Evolutionary conservation across 805 yeast genomes (phyloP).

Genomic region (Zygosaccharomyces gambellarensis): DNA sequence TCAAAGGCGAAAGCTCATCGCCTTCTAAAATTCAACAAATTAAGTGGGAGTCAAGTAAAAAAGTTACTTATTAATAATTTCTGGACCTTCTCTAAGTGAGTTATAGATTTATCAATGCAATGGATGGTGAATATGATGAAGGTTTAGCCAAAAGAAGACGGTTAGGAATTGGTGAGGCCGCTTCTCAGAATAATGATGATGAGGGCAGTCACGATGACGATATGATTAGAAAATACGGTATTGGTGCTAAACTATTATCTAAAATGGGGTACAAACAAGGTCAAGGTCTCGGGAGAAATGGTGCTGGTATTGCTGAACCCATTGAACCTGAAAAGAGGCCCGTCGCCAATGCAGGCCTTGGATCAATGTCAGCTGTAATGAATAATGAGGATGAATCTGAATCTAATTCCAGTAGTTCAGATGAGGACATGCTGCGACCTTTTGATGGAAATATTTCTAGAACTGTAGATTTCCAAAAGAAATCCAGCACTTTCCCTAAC

Average conservation of each 20-base stretch:
- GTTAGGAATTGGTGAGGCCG: slow-evolving; percentile 15
- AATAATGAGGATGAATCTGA: slow-evolving; percentile 17
- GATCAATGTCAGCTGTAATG: slow-evolving; percentile 43
- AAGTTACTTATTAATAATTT: neutral
- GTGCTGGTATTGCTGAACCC: slow-evolving; percentile 76
- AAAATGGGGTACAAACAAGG: slow-evolving; percentile 89
- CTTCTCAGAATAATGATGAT: slow-evolving; percentile 21
- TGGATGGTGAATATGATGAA: neutral
- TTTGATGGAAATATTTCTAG: neutral
- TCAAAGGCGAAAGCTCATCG: neutral
- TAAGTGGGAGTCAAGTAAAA: neutral
- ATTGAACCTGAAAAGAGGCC: slow-evolving; percentile 66
- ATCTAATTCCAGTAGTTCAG: slow-evolving; percentile 16
- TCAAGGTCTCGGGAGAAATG: slow-evolving; percentile 70
- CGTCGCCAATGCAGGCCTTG: slow-evolving; percentile 62
- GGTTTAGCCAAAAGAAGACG: slow-evolving; percentile 6
- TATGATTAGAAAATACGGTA: slow-evolving; percentile 52
- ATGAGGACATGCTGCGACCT: slow-evolving; percentile 6
- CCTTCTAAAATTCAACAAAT: neutral
- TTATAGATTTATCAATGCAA: neutral
- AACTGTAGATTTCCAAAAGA: slow-evolving; percentile 12
- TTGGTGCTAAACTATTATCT: slow-evolving; percentile 73
- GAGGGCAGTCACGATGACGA: neutral
- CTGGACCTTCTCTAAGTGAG: neutral
- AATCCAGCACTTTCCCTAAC: neutral